These are phyloP conservation scores for Musa troglodytarum DNA, from an alignment of 176 grass and related monocot species.

Conservation along the genomic window DNA sequence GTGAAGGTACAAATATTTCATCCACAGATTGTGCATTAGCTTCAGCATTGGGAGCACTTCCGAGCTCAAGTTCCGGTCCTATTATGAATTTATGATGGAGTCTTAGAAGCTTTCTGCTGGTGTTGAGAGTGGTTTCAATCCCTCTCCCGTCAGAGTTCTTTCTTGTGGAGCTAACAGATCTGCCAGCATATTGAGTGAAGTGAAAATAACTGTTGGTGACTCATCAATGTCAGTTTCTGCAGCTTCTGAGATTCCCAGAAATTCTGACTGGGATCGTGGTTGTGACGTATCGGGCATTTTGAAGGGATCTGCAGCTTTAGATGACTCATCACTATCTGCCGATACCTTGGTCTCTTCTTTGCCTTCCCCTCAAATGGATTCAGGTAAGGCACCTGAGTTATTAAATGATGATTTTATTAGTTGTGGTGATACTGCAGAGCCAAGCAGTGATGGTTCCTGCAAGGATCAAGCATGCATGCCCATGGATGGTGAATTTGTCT, in stretches of 20 bases:
- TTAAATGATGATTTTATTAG: background rate
- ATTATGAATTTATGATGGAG: background rate
- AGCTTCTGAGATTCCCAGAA: slow-evolving; percentile 12
- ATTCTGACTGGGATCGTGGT: slow-evolving; percentile 20
- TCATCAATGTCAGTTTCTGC: slow-evolving; percentile 18
- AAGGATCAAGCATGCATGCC: slow-evolving; percentile 5
- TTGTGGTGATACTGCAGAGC: background rate
- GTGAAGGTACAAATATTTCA: slow-evolving; percentile 32
- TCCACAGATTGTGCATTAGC: slow-evolving; percentile 69
- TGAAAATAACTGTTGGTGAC: slow-evolving; percentile 3
- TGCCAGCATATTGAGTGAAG: slow-evolving; percentile 5
- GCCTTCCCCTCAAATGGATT: background rate
- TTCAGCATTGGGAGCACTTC: slow-evolving; percentile 63
- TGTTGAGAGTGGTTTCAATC: slow-evolving; percentile 10
- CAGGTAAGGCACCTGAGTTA: background rate
- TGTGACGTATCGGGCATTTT: background rate
- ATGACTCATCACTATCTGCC: background rate
- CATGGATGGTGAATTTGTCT: too few species aligned
- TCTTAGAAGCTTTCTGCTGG: slow-evolving; percentile 8
- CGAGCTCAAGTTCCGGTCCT: slow-evolving; percentile 27
- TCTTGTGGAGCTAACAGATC: slow-evolving; percentile 20
- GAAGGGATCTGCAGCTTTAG: background rate
- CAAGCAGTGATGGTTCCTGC: background rate
- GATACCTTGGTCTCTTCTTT: background rate
- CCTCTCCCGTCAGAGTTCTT: background rate